A percentile compares a stretch with the other conserved stretches of the same genome.
Evolutionary conservation across 768 basidiomycete genomes (phyloP).

Genomic region (Leccinum rimulosum): DNA sequence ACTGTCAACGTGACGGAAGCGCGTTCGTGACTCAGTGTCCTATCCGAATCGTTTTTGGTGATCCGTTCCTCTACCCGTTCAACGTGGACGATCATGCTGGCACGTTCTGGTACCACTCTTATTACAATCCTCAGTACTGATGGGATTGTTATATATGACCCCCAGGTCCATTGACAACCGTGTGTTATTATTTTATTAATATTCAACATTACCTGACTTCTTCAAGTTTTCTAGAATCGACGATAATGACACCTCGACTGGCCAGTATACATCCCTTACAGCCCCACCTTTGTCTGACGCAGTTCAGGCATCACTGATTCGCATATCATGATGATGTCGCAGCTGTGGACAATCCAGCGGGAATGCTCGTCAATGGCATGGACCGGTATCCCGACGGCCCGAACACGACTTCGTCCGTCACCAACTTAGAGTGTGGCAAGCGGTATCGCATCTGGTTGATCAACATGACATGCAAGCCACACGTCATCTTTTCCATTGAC

Average conservation of each 20-base stretch:
- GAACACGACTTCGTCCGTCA: conserved; percentile 31
- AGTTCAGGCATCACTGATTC: conserved; percentile 19
- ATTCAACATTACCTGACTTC: background rate
- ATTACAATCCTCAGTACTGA: conserved; percentile 54
- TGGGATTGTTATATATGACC: conserved; percentile 49
- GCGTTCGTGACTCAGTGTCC: conserved; percentile 49
- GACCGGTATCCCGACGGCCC: conserved; percentile 37
- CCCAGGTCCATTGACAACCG: conserved; percentile 34
- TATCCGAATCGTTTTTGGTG: conserved; percentile 30
- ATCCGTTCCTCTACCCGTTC: conserved; percentile 41
- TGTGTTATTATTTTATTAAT: conserved; percentile 1
- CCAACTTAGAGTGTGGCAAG: conserved; percentile 32
- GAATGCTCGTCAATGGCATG: conserved; percentile 39
- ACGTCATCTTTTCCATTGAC: conserved; percentile 46
- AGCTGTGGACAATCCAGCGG: conserved; percentile 14
- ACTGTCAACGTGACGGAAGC: conserved; percentile 35
- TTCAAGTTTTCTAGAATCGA: conserved; percentile 27
- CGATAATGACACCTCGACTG: conserved; percentile 42
- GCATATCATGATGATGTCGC: conserved; percentile 17
- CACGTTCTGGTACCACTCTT: conserved; percentile 51
- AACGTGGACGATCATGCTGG: conserved; percentile 25
- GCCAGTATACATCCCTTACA: conserved; percentile 12
- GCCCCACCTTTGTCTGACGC: background rate
- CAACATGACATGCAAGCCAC: conserved; percentile 44
- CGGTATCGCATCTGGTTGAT: conserved; percentile 42